A percentile compares a stretch with the other conserved stretches of the same genome.
phyloP scores from a whole-genome alignment of 2,329 filamentous ascomycete genomes.

The Huntiella savannae region DNA sequence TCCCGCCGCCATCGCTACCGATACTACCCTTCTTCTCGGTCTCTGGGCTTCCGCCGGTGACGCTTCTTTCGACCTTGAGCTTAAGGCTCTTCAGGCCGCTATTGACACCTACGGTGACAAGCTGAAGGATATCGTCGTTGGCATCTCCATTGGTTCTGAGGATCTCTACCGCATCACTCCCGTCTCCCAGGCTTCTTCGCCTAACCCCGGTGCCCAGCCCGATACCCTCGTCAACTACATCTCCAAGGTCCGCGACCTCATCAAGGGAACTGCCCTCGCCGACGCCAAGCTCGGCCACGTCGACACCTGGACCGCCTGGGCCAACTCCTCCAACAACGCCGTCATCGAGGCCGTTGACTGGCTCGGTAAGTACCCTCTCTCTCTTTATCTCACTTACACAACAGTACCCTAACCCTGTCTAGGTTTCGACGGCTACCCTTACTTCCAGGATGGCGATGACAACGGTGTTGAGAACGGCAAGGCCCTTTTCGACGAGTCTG shows the following conservation, averaged over 20 bases:
- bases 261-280: constrained; percentile 41
- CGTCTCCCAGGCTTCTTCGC: constrained; percentile 44
- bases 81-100: constrained; percentile 50
- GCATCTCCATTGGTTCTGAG: constrained; percentile 74
- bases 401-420: neutral
- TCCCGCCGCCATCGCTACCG: constrained; percentile 62
- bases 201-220: constrained; percentile 44
- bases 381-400: neutral
- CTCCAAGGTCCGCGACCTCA: constrained; percentile 40
- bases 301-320: constrained; percentile 72
- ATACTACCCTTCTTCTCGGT: constrained; percentile 62
- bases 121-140: constrained; percentile 49
- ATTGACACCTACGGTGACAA: constrained; percentile 47
- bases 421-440: constrained; percentile 66
- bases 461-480: constrained; percentile 48
- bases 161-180: constrained; percentile 66
- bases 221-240: constrained; percentile 50
- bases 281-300: constrained; percentile 56
- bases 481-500: constrained; percentile 48
- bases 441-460: constrained; percentile 52
- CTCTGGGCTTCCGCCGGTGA: constrained; percentile 61
- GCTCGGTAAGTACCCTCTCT: constrained; percentile 27
- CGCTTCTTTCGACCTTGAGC: constrained; percentile 48
- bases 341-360: constrained; percentile 57
- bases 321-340: constrained; percentile 50